Percentiles rank a stretch among this genome's conserved stretches.
These are phyloP conservation scores for Helianthus annuus DNA, from an alignment of 129 eudicot genomes.

Conservation along the genomic window HanXRQr2.0-SUNRISE NC_035434.2:45170737-45171236, in stretches of 20 bases:
- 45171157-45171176: slow-evolving; percentile 33
- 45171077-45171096: slow-evolving; percentile 18
- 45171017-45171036: slow-evolving; percentile 2
- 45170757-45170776: no score
- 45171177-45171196: slow-evolving; percentile 18
- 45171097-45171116: slow-evolving; percentile 24
- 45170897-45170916: no score
- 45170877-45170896: no score
- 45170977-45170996: not conserved
- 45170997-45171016: not conserved
- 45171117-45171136: slow-evolving; percentile 40
- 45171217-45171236: slow-evolving; percentile 15
- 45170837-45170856: no score
- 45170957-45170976: no score
- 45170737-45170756: no score
- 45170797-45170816: no score
- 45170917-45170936: no score
- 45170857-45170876: no score
- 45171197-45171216: slow-evolving; percentile 35
- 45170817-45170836: no score
- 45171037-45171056: slow-evolving; percentile 24
- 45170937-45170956: no score
- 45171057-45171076: slow-evolving; percentile 19
- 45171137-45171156: slow-evolving; percentile 26
- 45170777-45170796: no score